A percentile compares a stretch with the other conserved stretches of the same genome.
These are phyloP conservation scores for Furculomyces boomerangus DNA, from an alignment of 371 early-diverging fungal genomes.

Conservation along the genomic window DNA sequence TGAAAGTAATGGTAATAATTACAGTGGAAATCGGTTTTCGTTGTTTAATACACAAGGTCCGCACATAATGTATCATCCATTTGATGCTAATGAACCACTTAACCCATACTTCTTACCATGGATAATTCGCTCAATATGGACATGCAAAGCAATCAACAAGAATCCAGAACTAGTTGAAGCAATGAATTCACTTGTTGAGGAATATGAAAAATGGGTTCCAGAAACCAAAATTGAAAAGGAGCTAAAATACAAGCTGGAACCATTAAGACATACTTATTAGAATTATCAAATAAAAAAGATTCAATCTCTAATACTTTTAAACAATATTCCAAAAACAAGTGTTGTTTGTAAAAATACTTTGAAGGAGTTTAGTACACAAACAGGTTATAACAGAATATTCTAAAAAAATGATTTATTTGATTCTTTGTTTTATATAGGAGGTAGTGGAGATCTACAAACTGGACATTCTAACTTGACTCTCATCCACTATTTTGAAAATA, in stretches of 20 bases:
- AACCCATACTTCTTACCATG: conserved; percentile 84
- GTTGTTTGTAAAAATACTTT: too few relatives aligned
- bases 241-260: conserved; percentile 69
- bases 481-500: conserved; percentile 39
- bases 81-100: conserved; percentile 25
- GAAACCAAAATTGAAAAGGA: conserved; percentile 48
- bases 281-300: too few relatives aligned
- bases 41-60: neutral
- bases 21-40: too few relatives aligned
- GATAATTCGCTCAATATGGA: conserved; percentile 66
- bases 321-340: too few relatives aligned
- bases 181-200: conserved; percentile 30
- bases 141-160: conserved; percentile 37
- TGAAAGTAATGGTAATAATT: neutral
- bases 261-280: too few relatives aligned
- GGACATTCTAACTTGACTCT: conserved; percentile 64
- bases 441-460: conserved; percentile 43
- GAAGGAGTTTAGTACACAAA: too few relatives aligned
- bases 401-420: too few relatives aligned
- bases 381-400: too few relatives aligned
- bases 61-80: conserved; percentile 21
- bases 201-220: conserved; percentile 69
- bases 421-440: conserved; percentile 21
- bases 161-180: conserved; percentile 35
- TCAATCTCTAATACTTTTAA: too few relatives aligned